Evolutionary conservation across 805 yeast genomes (phyloP), one percentile per base, ranked within the genome.

Genomic region (Starmerella apis): DNA sequence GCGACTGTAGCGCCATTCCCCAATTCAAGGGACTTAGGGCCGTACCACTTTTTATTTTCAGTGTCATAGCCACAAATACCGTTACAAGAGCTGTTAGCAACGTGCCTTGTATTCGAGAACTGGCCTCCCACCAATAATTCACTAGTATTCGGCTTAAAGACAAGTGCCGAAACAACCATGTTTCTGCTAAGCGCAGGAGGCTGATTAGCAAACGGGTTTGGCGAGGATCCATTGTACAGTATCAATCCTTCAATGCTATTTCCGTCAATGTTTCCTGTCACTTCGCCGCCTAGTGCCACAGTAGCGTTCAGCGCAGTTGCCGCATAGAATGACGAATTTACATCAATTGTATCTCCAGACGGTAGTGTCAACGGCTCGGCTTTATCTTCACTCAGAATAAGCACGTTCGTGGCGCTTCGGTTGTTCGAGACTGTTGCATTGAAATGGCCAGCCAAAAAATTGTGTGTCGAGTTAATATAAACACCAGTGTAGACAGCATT

Each of bases 391-490:
- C 20, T 27, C 16, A 52, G 20, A 5, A 43, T 32, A 4, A 43
- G 14, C 4, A 14, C 46, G 22, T 43, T 43, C 2, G 19, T 10
- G 3, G 47, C 66, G 7, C 48, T 39, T 0, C 62, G 52, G 10
- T 59, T 62, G 30, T 63, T 59, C 3, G 58, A 58, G 4, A 63
- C 55, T n/a, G 36, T 35, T 7, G 71, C 70, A 8, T 59, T 61
- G 59, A 81, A 79, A 3, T 67, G 63, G 19, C 90, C 92, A 8
- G 84, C 87, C 44, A 83, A 64, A 0, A 76, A 74, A 36, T 79
- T 66, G 10, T 73, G 53, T 0, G 79, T 62, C 11, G 68, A 67
- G 61, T 83, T 81, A 43, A 72, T 57, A 53, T 63, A 72, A 1
- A 64, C 55, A 13, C 75, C 79, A 46, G 62, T 54, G 45, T 62